Base-by-base conservation (phyloP, 768 basidiomycete genomes). In the Lactarius pseudohatsudake region DNA sequence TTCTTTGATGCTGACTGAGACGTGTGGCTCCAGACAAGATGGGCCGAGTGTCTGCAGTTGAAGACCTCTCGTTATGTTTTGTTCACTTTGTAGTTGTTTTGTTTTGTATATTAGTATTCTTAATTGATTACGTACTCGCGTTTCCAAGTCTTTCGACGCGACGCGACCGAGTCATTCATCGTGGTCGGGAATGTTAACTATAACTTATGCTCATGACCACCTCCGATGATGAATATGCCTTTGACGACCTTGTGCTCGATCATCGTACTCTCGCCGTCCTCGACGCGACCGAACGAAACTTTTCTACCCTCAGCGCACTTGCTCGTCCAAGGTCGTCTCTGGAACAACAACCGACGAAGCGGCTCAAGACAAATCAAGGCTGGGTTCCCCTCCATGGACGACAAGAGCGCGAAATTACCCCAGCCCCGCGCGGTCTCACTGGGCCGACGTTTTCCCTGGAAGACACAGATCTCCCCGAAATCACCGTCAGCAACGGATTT, bases 181-280 rank as follows among this genome's bases (percentile, higher is more conserved):
- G 9, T 11, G 3, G 45, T 26, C 5, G 50, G 50, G 50, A 53
- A 53, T 53, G 47, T 50, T 13, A n/a, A 22, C 10, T 11, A 8
- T n/a, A 47, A 7, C 11, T 38, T 38, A 47, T 45, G 41, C 34
- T 36, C 6, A 70, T 70, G 70, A 43, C 53, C 45, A 18, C 62
- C 59, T 69, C 67, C 50, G 70, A 71, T 22, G 70, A 71, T 20
- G 64, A 68, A 61, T 71, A 66, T 66, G 69, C 53, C 16, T 66
- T 62, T 11, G 70, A 71, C 50, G 70, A 71, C 56, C 59, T 71
- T 66, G 60, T 71, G 15, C 62, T 71, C 47, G 70, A 71, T 57
- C 65, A 66, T 34, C 50, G 60, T 34, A 47, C 65, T 32, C 62
- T 71, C 26, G 68, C 70, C 20, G 62, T 54, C 38, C 68, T 71